These are phyloP conservation scores for Alternaria infectoria DNA, from an alignment of 2,329 filamentous ascomycete genomes.

Conservation along the genomic window DNA sequence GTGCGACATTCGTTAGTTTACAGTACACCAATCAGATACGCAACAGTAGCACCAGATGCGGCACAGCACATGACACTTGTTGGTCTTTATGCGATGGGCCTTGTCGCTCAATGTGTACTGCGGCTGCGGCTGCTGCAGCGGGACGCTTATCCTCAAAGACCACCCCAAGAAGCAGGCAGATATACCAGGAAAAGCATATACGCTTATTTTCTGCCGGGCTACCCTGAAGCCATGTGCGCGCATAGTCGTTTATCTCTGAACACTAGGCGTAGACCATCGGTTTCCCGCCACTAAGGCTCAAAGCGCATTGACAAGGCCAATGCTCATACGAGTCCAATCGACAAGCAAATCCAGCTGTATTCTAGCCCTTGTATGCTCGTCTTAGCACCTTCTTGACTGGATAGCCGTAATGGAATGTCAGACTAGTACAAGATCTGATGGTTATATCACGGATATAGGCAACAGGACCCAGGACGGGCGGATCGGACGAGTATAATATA, in stretches of 20 bases:
- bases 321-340: background rate
- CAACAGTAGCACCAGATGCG: background rate
- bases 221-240: background rate
- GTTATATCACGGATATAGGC: background rate
- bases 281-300: background rate
- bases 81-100: conserved; percentile 2
- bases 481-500: background rate
- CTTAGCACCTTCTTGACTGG: background rate
- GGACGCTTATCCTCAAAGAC: background rate
- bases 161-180: conserved; percentile 2
- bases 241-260: background rate
- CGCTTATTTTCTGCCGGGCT: background rate
- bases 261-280: background rate
- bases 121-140: background rate
- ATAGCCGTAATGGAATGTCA: background rate
- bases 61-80: conserved; percentile 5
- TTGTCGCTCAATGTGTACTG: background rate
- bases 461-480: background rate
- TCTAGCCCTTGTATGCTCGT: background rate
- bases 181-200: background rate
- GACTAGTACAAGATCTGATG: background rate
- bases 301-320: background rate
- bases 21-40: conserved; percentile 1
- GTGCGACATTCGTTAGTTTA: background rate
- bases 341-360: background rate